Evolutionary conservation across 257 asterid genomes (phyloP).

Genomic region (Ilex aquifolium): DNA sequence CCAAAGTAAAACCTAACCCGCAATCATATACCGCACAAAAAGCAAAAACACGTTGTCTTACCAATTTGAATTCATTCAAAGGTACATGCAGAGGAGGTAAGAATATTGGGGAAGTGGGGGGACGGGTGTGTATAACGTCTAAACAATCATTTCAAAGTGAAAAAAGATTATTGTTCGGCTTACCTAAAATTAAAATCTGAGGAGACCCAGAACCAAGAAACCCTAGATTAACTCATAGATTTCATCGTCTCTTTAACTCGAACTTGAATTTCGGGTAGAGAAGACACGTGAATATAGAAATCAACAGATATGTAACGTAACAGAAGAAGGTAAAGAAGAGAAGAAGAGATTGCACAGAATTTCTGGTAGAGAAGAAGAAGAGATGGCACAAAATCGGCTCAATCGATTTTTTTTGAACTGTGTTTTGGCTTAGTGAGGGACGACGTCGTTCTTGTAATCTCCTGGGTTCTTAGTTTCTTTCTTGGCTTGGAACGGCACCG

Average conservation of each 20-base stretch:
- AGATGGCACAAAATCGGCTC: too few relatives aligned
- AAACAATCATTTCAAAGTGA: conserved; percentile 5
- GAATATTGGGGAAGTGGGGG: background rate
- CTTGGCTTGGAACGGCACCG: too few relatives aligned
- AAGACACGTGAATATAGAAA: background rate
- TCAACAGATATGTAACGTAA: background rate
- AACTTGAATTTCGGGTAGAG: conserved; percentile 6
- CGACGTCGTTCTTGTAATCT: too few relatives aligned
- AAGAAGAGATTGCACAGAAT: conserved; percentile 1
- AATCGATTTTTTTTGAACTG: too few relatives aligned
- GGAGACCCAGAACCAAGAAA: conserved; percentile 6
- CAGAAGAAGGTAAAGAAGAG: background rate
- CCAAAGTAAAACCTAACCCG: too few relatives aligned
- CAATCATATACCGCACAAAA: background rate
- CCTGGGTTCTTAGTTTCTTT: too few relatives aligned
- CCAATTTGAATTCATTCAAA: background rate
- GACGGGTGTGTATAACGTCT: background rate
- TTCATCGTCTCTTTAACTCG: conserved; percentile 18
- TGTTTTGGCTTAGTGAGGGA: too few relatives aligned
- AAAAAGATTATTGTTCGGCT: background rate
- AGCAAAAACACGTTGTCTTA: background rate
- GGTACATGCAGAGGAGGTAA: background rate
- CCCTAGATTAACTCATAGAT: conserved; percentile 18
- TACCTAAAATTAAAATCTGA: conserved; percentile 6
- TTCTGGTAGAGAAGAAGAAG: too few relatives aligned